Evolutionary conservation across 2,329 filamentous ascomycete species (phyloP), one percentile per base, ranked within the genome.

Genomic region (Mollisia scopiformis): DNA sequence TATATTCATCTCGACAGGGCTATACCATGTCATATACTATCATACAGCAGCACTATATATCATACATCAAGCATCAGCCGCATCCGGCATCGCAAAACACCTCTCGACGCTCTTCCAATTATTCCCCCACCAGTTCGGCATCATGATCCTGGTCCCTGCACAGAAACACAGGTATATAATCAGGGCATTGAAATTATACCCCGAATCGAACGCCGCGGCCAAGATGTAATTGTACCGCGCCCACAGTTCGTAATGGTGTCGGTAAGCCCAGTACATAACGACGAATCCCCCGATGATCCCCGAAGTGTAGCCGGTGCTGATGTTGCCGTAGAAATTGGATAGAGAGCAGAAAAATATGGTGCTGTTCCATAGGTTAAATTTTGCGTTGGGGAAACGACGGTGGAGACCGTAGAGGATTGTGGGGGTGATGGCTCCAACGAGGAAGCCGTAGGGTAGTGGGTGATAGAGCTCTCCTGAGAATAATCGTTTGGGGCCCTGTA

Each of bases 51-150:
- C n/a, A n/a, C n/a, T n/a, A n/a, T n/a, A n/a, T n/a, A n/a, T n/a
- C n/a, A n/a, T n/a, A n/a, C n/a, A n/a, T n/a, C 39, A 10, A 19
- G 16, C 39, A 19, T 43, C 6, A 19, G 4, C 25, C 16, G 23
- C 11, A 30, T 58, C 56, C 11, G 35, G 25, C 57, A 84, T 63
- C 2, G 82, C 82, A 76, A 87, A 88, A 69, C 85, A 88, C 57
- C 84, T 77, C 73, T 88, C 85, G 46, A 82, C 80, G 57, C 75
- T 83, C 19, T 77, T 74, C 28, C 73, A 77, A 65, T 85, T 81
- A 66, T 88, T 88, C 0, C 85, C 85, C 84, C 84, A 88, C 85
- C 85, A 88, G 62, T 84, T 70, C n/a, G 84, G 84, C 84, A 87
- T 87, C 16, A 73, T 76, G 7, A 86, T 73, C 31, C 84, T 76